Conservation (phyloP, 371 early-diverging fungal species). For the Thermomucor indicae-seudaticae region DNA sequence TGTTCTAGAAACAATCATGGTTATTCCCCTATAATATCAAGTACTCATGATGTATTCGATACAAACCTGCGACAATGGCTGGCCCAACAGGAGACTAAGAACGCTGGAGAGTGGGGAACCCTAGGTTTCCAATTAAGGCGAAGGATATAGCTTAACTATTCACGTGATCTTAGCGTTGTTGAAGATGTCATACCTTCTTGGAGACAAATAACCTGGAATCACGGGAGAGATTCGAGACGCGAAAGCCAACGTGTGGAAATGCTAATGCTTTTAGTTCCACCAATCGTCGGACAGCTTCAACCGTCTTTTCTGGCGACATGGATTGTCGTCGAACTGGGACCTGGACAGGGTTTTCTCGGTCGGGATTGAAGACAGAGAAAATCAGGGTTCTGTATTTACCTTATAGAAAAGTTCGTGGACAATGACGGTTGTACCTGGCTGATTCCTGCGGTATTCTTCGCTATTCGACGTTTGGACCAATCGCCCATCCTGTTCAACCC, state of each 20-base stretch:
- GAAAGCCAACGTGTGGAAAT: slow-evolving; percentile 41
- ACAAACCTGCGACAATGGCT: slow-evolving; percentile 5
- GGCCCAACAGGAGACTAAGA: slow-evolving; percentile 11
- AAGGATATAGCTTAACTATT: too few relatives aligned
- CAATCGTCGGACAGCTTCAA: slow-evolving; percentile 47
- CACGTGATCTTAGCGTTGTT: too few relatives aligned
- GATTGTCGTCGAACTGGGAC: slow-evolving; percentile 57
- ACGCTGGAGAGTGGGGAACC: slow-evolving; percentile 3
- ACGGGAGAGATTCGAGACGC: slow-evolving; percentile 37
- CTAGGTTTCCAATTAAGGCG: too few relatives aligned
- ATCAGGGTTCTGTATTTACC: slow-evolving; percentile 31
- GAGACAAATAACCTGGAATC: slow-evolving; percentile 32
- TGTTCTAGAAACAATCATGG: slow-evolving; percentile 20
- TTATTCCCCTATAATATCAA: too few relatives aligned
- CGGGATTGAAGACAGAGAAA: too few relatives aligned
- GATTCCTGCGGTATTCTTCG: slow-evolving; percentile 22
- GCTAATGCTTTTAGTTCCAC: slow-evolving; percentile 47
- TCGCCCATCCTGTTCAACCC: slow-evolving; percentile 41
- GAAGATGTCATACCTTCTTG: slow-evolving; percentile 53
- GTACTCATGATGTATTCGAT: too few relatives aligned
- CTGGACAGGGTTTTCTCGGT: slow-evolving; percentile 19
- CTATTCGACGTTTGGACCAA: slow-evolving; percentile 28
- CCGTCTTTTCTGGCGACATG: slow-evolving; percentile 11
- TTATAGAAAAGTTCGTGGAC: slow-evolving; percentile 69
- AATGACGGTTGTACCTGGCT: slow-evolving; percentile 57